phyloP scores from a whole-genome alignment of 129 eudicot species.

The Flaveria linearis region DNA sequence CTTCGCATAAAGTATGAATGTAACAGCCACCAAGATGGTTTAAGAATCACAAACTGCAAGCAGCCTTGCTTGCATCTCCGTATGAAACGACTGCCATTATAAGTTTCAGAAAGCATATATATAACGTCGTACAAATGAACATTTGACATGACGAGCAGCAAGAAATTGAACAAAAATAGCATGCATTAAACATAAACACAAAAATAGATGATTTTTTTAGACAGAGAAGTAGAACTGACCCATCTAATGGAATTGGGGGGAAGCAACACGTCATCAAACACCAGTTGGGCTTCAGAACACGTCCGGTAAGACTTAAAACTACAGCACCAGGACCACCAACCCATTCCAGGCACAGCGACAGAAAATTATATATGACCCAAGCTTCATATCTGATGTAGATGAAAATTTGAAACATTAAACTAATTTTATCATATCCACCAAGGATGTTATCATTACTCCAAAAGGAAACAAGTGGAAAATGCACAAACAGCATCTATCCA shows the following conservation, averaged over 20 bases:
- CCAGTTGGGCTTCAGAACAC: conserved; percentile 78
- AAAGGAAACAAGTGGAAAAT: background rate
- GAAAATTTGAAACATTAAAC: background rate
- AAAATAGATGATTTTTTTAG: background rate
- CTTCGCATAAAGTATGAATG: conserved; percentile 76
- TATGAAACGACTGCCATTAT: conserved; percentile 84
- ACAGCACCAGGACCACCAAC: conserved; percentile 99
- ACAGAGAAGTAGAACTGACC: conserved; percentile 52
- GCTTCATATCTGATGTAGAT: conserved; percentile 83
- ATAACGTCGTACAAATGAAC: background rate
- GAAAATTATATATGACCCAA: conserved; percentile 95
- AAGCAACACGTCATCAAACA: conserved; percentile 91
- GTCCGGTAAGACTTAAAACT: conserved; percentile 77
- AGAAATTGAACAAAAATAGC: background rate
- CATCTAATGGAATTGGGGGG: conserved; percentile 84
- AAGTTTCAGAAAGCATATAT: conserved; percentile 16
- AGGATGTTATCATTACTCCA: background rate
- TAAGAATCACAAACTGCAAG: conserved; percentile 92
- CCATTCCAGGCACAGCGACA: conserved; percentile 91
- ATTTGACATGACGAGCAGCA: background rate
- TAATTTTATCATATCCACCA: background rate
- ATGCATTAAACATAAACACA: background rate
- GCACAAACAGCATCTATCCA: conserved; percentile 2
- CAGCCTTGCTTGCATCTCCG: conserved; percentile 98
- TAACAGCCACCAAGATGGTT: conserved; percentile 77